These are phyloP conservation scores for Colletotrichum cuscutae DNA, from an alignment of 2,329 filamentous ascomycete genomes.

Conservation along the genomic window DNA sequence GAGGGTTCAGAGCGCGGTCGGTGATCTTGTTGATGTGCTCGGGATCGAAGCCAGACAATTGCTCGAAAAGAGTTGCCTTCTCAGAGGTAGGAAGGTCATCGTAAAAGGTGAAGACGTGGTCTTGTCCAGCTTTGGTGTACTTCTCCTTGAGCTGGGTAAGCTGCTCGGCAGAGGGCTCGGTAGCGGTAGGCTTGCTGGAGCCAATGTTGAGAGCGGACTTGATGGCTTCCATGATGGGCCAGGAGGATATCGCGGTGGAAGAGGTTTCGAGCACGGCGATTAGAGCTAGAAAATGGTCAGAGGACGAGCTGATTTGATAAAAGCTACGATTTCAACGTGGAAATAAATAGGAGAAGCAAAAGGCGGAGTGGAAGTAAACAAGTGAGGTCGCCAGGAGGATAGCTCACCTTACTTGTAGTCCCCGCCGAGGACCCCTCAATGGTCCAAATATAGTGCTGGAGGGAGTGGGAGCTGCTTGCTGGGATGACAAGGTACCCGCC, in stretches of 20 bases:
- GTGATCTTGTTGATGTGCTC: slow-evolving; percentile 88
- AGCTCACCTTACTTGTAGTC: slow-evolving; percentile 35
- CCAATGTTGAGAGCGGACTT: slow-evolving; percentile 54
- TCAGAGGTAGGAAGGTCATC: slow-evolving; percentile 79
- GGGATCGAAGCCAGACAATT: slow-evolving; percentile 85
- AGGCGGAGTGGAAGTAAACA: slow-evolving; percentile 28
- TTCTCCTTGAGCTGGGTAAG: slow-evolving; percentile 75
- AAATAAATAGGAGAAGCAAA: slow-evolving; percentile 8
- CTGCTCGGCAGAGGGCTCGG: slow-evolving; percentile 72
- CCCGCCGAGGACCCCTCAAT: slow-evolving; percentile 31
- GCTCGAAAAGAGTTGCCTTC: slow-evolving; percentile 82
- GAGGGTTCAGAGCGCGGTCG: slow-evolving; percentile 82
- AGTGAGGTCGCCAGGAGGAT: not conserved
- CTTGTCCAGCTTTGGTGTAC: slow-evolving; percentile 80
- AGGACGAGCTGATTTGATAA: not conserved
- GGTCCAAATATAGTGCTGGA: slow-evolving; percentile 32
- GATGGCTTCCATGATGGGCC: slow-evolving; percentile 53
- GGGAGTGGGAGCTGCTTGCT: slow-evolving; percentile 22
- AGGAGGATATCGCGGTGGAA: not conserved
- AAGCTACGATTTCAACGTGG: not conserved
- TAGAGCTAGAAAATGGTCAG: not conserved
- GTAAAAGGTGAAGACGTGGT: slow-evolving; percentile 86
- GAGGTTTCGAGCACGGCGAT: slow-evolving; percentile 1
- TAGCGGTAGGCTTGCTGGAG: slow-evolving; percentile 46
- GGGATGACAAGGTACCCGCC: slow-evolving; percentile 26